Evolutionary conservation across 495 filamentous ascomycete genomes (phyloP), one percentile per base, ranked within the genome.

Genomic region (Penicillium pancosmium): DNA sequence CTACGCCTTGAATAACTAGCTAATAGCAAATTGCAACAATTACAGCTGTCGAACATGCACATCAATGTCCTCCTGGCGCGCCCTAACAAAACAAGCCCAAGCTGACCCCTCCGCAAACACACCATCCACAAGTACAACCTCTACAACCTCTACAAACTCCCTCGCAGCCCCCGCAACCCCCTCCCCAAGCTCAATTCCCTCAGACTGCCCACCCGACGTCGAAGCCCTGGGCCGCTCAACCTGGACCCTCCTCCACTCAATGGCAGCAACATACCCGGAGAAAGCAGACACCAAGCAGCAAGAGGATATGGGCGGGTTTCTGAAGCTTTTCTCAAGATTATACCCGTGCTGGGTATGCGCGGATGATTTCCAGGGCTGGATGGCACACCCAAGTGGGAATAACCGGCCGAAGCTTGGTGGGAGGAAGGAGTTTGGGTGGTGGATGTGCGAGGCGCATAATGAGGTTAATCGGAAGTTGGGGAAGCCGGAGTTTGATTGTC

Each of bases 381-480:
- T 98, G 78, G 80, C 77, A 59, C 83, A 82, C 66, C 77, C 78
- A n/a, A 78, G 79, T 64, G 77, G 76, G 10, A 58, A 56, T 13
- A 89, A 93, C 50, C 82, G 87, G 70, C 86, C 92, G 54, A 73
- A 82, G 66, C 77, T 93, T 33, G 81, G 80, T 10, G 85, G 84
- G 54, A 73, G 89, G 44, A 81, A 83, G 35, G 90, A 90, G 67
- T 92, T 98, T 67, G 94, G 92, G 43, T 81, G 79, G 63, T 98
- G 95, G 95, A 87, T 98, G 81, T 98, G 94, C 68, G 89, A 93
- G 73, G 94, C 94, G 65, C 94, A 98, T 81, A 98, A 98, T 79
- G 92, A 91, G 64, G 94, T 98, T 21, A 98, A 98, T 82, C 78
- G 82, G 50, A 97, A 97, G 77, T 69, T 98, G 61, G 94, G 94